Percentiles rank a stretch among this genome's conserved stretches.
phyloP scores from a whole-genome alignment of 78 protist species.

The Dictyostelium brefeldianum region DNA sequence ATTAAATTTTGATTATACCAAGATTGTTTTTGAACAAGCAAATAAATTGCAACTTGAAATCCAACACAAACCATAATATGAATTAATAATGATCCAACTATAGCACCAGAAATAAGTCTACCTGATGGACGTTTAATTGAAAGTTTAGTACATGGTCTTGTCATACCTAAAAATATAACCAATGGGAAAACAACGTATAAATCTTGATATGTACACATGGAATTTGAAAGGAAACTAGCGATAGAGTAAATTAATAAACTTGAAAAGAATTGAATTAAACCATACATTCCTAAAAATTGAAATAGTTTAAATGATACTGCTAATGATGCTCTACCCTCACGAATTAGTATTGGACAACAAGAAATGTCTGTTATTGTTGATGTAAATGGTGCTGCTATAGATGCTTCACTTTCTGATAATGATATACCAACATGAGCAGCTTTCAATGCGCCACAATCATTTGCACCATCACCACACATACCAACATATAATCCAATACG shows the following conservation, averaged over 20 bases:
- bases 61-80: constrained; percentile 30
- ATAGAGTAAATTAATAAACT: constrained; percentile 83
- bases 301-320: constrained; percentile 97
- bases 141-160: constrained; percentile 58
- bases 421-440: constrained; percentile 97
- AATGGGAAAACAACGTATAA: constrained; percentile 85
- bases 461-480: constrained; percentile 99
- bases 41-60: constrained; percentile 12
- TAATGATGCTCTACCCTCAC: constrained; percentile 96
- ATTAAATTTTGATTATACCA: constrained; percentile 32
- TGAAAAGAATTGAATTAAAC: constrained; percentile 92
- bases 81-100: constrained; percentile 72
- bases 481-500: constrained; percentile 86
- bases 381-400: constrained; percentile 99
- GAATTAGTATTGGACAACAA: constrained; percentile 49
- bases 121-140: constrained; percentile 76
- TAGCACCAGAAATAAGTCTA: constrained; percentile 44
- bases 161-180: constrained; percentile 84
- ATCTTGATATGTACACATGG: constrained; percentile 81
- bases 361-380: constrained; percentile 83
- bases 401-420: constrained; percentile 95
- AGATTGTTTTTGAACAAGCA: constrained; percentile 13
- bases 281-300: constrained; percentile 97
- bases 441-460: constrained; percentile 99
- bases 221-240: constrained; percentile 77